Conservation (phyloP, 495 filamentous ascomycete species). For the Penicillium arizonense region DNA sequence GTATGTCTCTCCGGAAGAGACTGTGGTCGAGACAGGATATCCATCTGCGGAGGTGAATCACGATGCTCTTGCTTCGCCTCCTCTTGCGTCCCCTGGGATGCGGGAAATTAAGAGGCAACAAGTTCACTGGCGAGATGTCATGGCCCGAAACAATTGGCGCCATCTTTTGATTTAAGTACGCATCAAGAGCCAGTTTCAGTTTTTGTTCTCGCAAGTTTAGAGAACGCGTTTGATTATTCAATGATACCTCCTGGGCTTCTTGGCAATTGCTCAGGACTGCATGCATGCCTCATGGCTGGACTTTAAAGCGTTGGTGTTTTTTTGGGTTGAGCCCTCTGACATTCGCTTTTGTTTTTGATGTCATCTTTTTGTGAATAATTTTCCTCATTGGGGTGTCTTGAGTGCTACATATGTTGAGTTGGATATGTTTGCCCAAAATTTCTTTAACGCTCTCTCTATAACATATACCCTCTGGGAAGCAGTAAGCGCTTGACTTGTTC, state of each 20-base stretch:
- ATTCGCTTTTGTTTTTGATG: background rate
- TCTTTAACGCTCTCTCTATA: no score
- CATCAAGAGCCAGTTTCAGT: no score
- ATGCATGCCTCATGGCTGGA: background rate
- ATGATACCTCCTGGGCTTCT: background rate
- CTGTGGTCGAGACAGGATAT: background rate
- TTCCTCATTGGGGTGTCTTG: no score
- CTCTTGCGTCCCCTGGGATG: slow-evolving; percentile 1
- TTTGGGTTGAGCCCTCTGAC: background rate
- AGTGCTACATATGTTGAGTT: no score
- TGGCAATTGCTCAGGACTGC: no score
- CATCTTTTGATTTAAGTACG: slow-evolving; percentile 76
- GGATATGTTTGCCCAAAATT: no score
- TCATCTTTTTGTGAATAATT: no score
- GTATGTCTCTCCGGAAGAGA: slow-evolving; percentile 26
- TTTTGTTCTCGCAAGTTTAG: no score
- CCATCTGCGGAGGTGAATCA: background rate
- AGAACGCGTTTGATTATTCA: background rate
- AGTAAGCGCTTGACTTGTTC: no score
- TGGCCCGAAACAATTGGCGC: slow-evolving; percentile 89
- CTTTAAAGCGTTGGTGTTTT: background rate
- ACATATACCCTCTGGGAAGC: no score
- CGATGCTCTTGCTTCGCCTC: background rate
- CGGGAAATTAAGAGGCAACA: slow-evolving; percentile 39
- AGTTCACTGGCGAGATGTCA: slow-evolving; percentile 93